A percentile compares a stretch with the other conserved stretches of the same genome.
phyloP scores from a whole-genome alignment of 148 eudicot genomes.

The Silene uniflora region DNA sequence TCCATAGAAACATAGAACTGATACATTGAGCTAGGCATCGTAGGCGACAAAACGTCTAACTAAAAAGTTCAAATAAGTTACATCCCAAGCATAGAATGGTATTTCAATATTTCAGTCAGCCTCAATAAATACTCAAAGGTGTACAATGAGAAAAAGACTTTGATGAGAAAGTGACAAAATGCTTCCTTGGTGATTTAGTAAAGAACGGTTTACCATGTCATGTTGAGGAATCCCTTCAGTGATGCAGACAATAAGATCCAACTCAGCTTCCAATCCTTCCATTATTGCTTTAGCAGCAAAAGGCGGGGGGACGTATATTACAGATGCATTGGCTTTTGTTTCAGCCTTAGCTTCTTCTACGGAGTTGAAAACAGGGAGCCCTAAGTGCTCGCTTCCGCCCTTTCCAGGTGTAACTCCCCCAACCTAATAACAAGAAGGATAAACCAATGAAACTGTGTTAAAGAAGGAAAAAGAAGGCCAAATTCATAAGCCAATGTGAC shows the following conservation, averaged over 20 bases:
- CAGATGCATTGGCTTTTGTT: conserved; percentile 97
- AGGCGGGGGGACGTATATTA: conserved; percentile 94
- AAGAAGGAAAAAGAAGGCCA: neutral
- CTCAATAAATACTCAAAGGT: too few species aligned
- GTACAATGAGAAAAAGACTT: too few species aligned
- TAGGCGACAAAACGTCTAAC: too few species aligned
- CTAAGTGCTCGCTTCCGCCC: conserved; percentile 97
- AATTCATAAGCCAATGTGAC: neutral
- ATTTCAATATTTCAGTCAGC: too few species aligned
- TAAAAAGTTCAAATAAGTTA: too few species aligned
- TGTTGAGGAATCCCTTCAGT: conserved; percentile 99
- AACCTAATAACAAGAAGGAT: conserved; percentile 47
- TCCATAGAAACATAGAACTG: too few species aligned
- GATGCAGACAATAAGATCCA: conserved; percentile 92
- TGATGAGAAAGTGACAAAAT: too few species aligned
- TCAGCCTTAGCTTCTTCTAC: conserved; percentile 97
- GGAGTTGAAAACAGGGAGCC: conserved; percentile 90
- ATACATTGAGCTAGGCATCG: too few species aligned
- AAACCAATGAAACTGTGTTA: neutral
- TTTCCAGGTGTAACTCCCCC: conserved; percentile 98
- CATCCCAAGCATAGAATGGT: too few species aligned
- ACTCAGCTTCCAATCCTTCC: conserved; percentile 95
- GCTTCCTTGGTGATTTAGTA: neutral
- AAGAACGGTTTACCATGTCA: conserved; percentile 67
- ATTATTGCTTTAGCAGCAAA: conserved; percentile 96